Conservation (phyloP, 2,329 filamentous ascomycete species). For the Talaromyces amestolkiae region DNA sequence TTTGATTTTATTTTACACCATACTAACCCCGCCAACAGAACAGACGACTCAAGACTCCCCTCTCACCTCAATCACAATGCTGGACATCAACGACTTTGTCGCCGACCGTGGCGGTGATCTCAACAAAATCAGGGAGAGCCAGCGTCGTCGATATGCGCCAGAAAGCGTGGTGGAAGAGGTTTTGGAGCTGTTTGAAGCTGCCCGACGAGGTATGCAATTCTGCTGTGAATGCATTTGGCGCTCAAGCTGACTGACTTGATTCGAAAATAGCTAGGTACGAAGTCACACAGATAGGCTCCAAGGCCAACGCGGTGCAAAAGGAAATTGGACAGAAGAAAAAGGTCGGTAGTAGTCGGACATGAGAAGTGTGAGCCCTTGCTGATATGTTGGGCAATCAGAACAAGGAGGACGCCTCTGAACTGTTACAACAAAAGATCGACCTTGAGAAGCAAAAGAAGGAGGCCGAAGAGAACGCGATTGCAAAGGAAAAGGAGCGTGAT, state of each 20-base stretch:
- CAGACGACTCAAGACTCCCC: neutral
- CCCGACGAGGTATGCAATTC: slow-evolving; percentile 62
- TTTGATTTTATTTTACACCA: slow-evolving; percentile 4
- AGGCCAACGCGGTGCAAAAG: slow-evolving; percentile 87
- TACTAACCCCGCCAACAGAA: slow-evolving; percentile 1
- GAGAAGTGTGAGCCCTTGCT: neutral
- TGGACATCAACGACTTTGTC: slow-evolving; percentile 77
- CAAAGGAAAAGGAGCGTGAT: slow-evolving; percentile 72
- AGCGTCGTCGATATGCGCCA: slow-evolving; percentile 74
- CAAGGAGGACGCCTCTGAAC: slow-evolving; percentile 80
- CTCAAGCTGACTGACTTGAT: neutral
- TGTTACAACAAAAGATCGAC: slow-evolving; percentile 73
- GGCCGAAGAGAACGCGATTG: slow-evolving; percentile 68
- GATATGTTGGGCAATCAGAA: slow-evolving; percentile 46
- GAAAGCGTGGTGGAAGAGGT: slow-evolving; percentile 88
- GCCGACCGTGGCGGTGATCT: slow-evolving; percentile 86
- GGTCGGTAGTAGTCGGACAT: slow-evolving; percentile 43
- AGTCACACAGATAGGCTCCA: slow-evolving; percentile 74
- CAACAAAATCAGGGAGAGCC: slow-evolving; percentile 86
- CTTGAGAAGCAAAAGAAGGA: slow-evolving; percentile 80
- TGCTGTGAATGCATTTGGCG: neutral
- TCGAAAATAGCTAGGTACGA: slow-evolving; percentile 64
- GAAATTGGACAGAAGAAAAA: slow-evolving; percentile 91
- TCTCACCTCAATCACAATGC: slow-evolving; percentile 51
- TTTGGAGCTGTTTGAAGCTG: slow-evolving; percentile 80